A percentile compares a stretch with the other conserved stretches of the same genome.
Conservation (phyloP, 352 stramenopile species). For the Phytophthora chlamydospora region DNA sequence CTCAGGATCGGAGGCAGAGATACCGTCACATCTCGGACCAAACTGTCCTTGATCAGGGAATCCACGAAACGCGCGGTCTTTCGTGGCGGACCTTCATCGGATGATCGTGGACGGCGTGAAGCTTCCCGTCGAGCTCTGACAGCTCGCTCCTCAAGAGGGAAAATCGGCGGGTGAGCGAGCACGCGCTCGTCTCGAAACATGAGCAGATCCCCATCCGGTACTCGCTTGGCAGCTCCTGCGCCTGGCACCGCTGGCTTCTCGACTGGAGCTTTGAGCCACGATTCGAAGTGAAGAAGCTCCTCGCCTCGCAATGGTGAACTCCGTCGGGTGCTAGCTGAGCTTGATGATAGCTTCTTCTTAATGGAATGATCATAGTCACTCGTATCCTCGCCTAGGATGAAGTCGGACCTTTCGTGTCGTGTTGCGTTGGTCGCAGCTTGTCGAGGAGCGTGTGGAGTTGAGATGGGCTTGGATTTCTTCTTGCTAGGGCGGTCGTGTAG, state of each 20-base stretch:
- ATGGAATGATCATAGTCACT: conserved; percentile 2
- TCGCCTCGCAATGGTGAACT: conserved; percentile 6
- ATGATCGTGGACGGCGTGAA: conserved; percentile 30
- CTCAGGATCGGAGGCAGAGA: conserved; percentile 48
- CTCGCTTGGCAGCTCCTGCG: conserved; percentile 52
- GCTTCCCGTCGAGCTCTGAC: conserved; percentile 5
- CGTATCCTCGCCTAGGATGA: conserved; percentile 3
- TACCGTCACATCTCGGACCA: conserved; percentile 16
- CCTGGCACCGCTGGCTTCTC: conserved; percentile 42
- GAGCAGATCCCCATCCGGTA: conserved; percentile 44
- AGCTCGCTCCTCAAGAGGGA: conserved; percentile 22
- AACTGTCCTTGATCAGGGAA: conserved; percentile 25
- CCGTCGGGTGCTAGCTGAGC: neutral
- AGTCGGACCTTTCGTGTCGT: conserved; percentile 4
- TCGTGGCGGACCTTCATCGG: conserved; percentile 19
- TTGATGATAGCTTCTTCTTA: neutral
- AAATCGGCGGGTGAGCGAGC: conserved; percentile 27
- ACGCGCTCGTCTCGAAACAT: conserved; percentile 60
- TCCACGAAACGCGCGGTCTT: conserved; percentile 22
- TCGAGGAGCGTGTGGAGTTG: conserved; percentile 15
- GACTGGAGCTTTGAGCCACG: conserved; percentile 51
- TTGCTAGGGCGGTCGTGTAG: conserved; percentile 24
- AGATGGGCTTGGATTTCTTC: conserved; percentile 18
- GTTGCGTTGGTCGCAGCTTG: conserved; percentile 3
- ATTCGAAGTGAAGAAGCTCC: conserved; percentile 41